Percentiles rank a stretch among this genome's conserved stretches.
Conservation (phyloP, 2,329 filamentous ascomycete species). For the Venturiaceae sp. region DNA sequence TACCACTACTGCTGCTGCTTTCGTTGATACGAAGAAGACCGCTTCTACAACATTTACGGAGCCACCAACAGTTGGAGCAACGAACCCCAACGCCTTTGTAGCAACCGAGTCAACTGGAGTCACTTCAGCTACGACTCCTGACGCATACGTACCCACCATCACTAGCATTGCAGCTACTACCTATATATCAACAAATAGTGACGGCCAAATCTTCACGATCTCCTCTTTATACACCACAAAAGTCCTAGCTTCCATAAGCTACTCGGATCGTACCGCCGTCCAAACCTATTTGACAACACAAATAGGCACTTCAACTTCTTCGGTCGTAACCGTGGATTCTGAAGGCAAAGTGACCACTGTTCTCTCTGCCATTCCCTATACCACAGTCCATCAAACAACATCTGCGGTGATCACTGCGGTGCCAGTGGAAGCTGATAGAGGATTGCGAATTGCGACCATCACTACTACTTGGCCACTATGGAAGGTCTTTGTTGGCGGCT, state of each 20-base stretch:
- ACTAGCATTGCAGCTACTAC: not conserved
- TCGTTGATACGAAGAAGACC: not conserved
- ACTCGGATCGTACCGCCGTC: not conserved
- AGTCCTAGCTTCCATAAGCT: not conserved
- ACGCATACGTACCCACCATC: not conserved
- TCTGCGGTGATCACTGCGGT: not conserved
- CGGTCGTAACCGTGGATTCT: not conserved
- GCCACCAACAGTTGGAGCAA: not conserved
- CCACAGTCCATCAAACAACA: not conserved
- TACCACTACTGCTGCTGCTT: not conserved
- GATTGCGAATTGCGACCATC: not conserved
- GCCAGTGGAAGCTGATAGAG: not conserved
- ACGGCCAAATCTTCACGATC: not conserved
- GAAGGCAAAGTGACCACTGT: not conserved
- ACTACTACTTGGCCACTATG: not conserved
- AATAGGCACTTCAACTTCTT: not conserved
- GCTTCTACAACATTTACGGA: not conserved
- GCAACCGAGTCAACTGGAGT: not conserved
- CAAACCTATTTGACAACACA: not conserved
- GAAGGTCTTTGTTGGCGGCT: conserved; percentile 5
- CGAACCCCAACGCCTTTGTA: not conserved
- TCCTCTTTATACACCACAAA: not conserved
- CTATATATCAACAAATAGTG: not conserved
- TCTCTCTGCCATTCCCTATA: not conserved
- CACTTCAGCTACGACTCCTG: not conserved